Percentiles rank a stretch among this genome's conserved stretches.
phyloP scores from a whole-genome alignment of 2,329 filamentous ascomycete species.

The Berkeleyomyces rouxiae region DNA sequence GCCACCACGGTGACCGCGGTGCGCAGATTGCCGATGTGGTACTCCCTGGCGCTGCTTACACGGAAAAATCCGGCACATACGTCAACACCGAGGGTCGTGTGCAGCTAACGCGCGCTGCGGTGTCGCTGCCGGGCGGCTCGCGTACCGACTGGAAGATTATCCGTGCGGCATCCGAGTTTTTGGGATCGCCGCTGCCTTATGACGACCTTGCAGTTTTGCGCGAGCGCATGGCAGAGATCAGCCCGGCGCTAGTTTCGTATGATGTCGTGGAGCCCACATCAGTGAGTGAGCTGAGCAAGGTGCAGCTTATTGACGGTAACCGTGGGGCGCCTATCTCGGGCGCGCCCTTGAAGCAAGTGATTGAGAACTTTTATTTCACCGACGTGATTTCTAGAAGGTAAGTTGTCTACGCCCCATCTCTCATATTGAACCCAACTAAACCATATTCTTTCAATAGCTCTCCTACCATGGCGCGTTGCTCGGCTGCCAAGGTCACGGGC shows the following conservation, averaged over 20 bases:
- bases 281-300: conserved; percentile 63
- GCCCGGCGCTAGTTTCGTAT: conserved; percentile 74
- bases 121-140: conserved; percentile 72
- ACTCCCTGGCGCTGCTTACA: conserved; percentile 88
- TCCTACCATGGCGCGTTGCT: conserved; percentile 95
- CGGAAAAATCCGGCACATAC: conserved; percentile 90
- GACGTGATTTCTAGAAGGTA: conserved; percentile 93
- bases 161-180: conserved; percentile 78
- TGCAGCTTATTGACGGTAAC: conserved; percentile 92
- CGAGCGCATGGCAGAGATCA: conserved; percentile 90
- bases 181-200: conserved; percentile 74
- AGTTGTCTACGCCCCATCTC: conserved; percentile 21
- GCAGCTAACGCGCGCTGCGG: conserved; percentile 83
- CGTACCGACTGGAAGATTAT: conserved; percentile 99
- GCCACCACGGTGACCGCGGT: conserved; percentile 88
- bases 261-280: conserved; percentile 76
- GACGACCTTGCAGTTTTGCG: conserved; percentile 80
- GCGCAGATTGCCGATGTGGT: conserved; percentile 87
- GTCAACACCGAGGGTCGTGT: conserved; percentile 96
- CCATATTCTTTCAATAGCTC: conserved; percentile 44
- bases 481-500: conserved; percentile 71
- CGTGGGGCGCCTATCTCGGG: conserved; percentile 63
- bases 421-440: neutral
- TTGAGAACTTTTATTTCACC: conserved; percentile 97
- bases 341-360: conserved; percentile 63